Evolutionary conservation across 371 early-diverging fungal genomes (phyloP).

Genomic region (Apophysomyces ossiformis): DNA sequence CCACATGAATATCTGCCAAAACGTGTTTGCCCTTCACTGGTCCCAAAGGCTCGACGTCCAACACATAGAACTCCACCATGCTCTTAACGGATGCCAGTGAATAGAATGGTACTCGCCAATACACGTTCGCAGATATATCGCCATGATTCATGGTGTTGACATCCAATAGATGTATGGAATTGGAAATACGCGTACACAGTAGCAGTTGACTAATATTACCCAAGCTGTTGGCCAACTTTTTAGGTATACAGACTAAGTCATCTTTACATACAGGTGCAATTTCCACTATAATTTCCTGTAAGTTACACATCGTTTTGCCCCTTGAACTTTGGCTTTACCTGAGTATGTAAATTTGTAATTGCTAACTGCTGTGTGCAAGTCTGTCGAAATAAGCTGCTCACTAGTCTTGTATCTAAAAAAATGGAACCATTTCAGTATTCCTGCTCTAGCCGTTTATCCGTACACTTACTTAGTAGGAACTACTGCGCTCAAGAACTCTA

Average conservation of each 20-base stretch:
- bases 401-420: constrained; percentile 76
- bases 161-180: constrained; percentile 85
- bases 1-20: constrained; percentile 81
- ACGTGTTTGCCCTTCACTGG: constrained; percentile 76
- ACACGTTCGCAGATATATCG: constrained; percentile 78
- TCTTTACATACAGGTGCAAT: constrained; percentile 98
- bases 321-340: constrained; percentile 11
- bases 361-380: constrained; percentile 92
- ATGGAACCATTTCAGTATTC: neutral
- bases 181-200: constrained; percentile 86
- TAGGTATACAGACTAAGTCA: constrained; percentile 93
- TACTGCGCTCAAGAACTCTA: constrained; percentile 91
- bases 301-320: neutral
- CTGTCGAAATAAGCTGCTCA: constrained; percentile 97
- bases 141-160: constrained; percentile 75
- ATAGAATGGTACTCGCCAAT: constrained; percentile 85
- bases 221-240: constrained; percentile 81
- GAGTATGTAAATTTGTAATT: constrained; percentile 95
- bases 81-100: constrained; percentile 77
- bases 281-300: constrained; percentile 80
- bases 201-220: constrained; percentile 87
- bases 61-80: constrained; percentile 90
- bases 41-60: constrained; percentile 89
- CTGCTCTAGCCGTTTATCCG: neutral
- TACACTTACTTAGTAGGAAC: constrained; percentile 74